Conservation (phyloP, 2,329 filamentous ascomycete genomes). For the Stagonosporopsis chrysanthemi region DNA sequence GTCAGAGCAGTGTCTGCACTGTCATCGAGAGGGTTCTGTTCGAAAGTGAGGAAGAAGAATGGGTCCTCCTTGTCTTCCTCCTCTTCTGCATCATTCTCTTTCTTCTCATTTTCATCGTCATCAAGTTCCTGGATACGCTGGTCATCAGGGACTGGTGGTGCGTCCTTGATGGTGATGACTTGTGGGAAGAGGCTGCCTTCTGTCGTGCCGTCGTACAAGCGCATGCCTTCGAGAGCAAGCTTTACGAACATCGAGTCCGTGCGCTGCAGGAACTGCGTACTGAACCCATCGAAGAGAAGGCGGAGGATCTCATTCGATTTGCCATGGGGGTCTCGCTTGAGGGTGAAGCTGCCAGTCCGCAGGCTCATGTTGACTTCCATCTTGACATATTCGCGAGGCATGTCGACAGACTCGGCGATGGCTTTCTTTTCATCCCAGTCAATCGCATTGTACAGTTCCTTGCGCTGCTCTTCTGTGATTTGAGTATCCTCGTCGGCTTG, state of each 20-base stretch:
- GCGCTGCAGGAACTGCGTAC: constrained; percentile 85
- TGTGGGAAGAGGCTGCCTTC: constrained; percentile 90
- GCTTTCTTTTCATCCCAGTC: constrained; percentile 98
- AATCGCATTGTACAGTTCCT: constrained; percentile 96
- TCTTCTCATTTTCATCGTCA: constrained; percentile 55
- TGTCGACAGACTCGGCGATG: constrained; percentile 84
- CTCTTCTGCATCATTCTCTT: constrained; percentile 54
- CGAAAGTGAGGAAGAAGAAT: constrained; percentile 91
- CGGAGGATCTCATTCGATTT: constrained; percentile 82
- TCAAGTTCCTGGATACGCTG: constrained; percentile 58
- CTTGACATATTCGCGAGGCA: constrained; percentile 90
- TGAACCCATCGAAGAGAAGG: constrained; percentile 93
- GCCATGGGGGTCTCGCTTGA: constrained; percentile 85
- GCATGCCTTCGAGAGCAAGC: constrained; percentile 87
- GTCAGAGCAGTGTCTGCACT: constrained; percentile 90
- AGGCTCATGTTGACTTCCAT: constrained; percentile 91
- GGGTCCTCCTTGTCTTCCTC: constrained; percentile 68
- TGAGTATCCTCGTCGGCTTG: constrained; percentile 78
- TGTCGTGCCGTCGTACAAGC: constrained; percentile 95
- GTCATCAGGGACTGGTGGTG: constrained; percentile 64
- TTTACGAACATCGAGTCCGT: constrained; percentile 91
- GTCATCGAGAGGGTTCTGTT: constrained; percentile 92
- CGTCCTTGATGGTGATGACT: constrained; percentile 94
- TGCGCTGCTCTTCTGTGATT: constrained; percentile 94
- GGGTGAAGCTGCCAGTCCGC: constrained; percentile 94